Base-by-base conservation (phyloP, 768 basidiomycete species). In the Amylocystis lapponica region DNA sequence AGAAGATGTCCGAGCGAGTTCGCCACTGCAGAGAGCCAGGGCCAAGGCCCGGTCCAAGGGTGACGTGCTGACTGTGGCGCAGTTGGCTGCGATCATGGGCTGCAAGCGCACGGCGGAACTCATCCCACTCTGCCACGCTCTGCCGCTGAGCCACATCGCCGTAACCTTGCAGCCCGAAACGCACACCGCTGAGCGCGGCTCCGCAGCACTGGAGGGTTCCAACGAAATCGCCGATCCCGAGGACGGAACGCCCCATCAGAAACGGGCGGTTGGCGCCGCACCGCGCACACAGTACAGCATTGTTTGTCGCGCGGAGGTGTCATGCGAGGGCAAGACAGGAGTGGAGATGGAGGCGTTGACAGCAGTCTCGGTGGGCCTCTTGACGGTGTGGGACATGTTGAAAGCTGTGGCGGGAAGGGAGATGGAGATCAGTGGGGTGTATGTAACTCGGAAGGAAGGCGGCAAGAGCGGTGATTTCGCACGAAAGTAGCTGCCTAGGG, bases 341-440 rank as follows among this genome's bases (percentile, higher is more conserved):
- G 87, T 92, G 16, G 89, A 92, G 67, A 92, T 97, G 86, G 94
- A 96, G 65, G 92, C 91, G 19, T 60, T 94, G 43, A 87, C 83
- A n/a, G 83, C 83, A 19, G 91, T 89, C 8, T 81, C 81, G 1
- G 69, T 86, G 23, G 82, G 81, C 5, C 70, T 88, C 25, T 66
- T 94, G 41, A 89, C 88, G 1, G 80, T 93, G 12, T 95, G 90
- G 86, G 90, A 92, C 57, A 93, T 95, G 91, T 73, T 93, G 23
- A 93, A 94, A 65, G 84, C 85, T 4, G 82, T 90, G 2, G 89
- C 86, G 1, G 92, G 89, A n/a, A 75, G 76, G 58, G 85, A 88
- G 45, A 92, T 95, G 87, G 65, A 76, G 46, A 87, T 96, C 27
- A 69, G 77, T 16, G 74, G 78, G 19, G 75, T 91, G 27, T 64